Conservation (phyloP, 179 eudicot genomes). For the Patellifolia procumbens region DNA sequence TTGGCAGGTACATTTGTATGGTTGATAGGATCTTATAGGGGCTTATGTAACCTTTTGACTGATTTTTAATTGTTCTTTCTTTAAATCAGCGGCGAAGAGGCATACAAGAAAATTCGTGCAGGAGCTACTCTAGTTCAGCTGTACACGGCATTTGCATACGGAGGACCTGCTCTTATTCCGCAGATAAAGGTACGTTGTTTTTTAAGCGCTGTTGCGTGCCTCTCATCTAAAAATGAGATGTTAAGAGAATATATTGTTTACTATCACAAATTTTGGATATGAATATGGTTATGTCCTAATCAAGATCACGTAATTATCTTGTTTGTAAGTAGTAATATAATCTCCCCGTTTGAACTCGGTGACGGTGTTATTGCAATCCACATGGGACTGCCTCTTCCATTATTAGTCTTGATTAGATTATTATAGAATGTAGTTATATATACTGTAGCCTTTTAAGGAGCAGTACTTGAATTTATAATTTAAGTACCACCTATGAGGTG, state of each 20-base stretch:
- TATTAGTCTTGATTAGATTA: too few relatives aligned
- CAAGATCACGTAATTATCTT: background rate
- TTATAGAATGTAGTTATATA: too few relatives aligned
- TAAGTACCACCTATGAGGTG: too few relatives aligned
- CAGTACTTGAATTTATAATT: too few relatives aligned
- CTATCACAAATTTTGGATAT: background rate
- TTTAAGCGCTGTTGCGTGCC: background rate
- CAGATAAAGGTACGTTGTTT: constrained; percentile 70
- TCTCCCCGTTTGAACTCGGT: background rate
- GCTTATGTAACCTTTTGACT: background rate
- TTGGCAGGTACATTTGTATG: constrained; percentile 66
- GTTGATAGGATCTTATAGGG: background rate
- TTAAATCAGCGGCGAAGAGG: constrained; percentile 86
- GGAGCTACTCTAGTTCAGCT: constrained; percentile 95
- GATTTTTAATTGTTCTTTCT: constrained; percentile 16
- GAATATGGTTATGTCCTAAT: too few relatives aligned
- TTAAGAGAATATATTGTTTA: background rate
- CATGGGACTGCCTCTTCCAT: too few relatives aligned
- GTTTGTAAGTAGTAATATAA: background rate
- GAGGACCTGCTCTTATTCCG: constrained; percentile 98
- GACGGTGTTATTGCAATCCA: too few relatives aligned
- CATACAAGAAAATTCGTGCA: constrained; percentile 86
- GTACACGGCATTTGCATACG: constrained; percentile 91
- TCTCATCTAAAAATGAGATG: background rate
- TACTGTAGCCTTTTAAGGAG: too few relatives aligned